These are phyloP conservation scores for Pichia sp. DNA, from an alignment of 1,139 yeast species.

Conservation along the genomic window DNA sequence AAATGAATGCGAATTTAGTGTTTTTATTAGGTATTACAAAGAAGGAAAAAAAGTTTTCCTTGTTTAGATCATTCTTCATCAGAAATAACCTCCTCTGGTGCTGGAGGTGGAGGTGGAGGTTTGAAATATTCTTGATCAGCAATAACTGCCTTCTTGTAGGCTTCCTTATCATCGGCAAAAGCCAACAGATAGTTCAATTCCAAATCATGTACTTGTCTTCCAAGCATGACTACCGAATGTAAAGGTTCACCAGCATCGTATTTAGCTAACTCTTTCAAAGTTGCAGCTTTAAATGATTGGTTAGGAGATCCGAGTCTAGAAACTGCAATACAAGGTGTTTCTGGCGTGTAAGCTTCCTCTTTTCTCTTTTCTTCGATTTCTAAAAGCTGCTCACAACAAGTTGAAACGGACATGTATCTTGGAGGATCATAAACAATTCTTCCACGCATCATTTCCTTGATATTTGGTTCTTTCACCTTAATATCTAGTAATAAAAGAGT, in stretches of 20 bases:
- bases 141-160: slow-evolving; percentile 53
- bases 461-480: slow-evolving; percentile 93
- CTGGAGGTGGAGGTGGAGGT: slow-evolving; percentile 21
- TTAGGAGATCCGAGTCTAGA: slow-evolving; percentile 85
- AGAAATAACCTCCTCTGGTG: slow-evolving; percentile 17
- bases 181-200: slow-evolving; percentile 82
- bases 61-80: slow-evolving; percentile 17
- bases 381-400: slow-evolving; percentile 81
- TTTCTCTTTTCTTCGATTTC: slow-evolving; percentile 78
- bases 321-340: slow-evolving; percentile 91
- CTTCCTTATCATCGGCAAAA: slow-evolving; percentile 63
- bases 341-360: slow-evolving; percentile 72
- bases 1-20: not conserved
- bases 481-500: slow-evolving; percentile 85
- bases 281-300: slow-evolving; percentile 81
- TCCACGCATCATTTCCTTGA: slow-evolving; percentile 92
- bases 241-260: slow-evolving; percentile 93
- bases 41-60: not conserved
- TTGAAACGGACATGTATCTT: slow-evolving; percentile 86
- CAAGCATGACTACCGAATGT: slow-evolving; percentile 85
- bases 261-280: slow-evolving; percentile 64
- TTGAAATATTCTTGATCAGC: slow-evolving; percentile 76
- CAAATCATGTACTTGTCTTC: slow-evolving; percentile 90
- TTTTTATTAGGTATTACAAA: not conserved
- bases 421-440: slow-evolving; percentile 93